Evolutionary conservation across 768 basidiomycete species (phyloP).

Genomic region (Strobilomyces echinocephalus): DNA sequence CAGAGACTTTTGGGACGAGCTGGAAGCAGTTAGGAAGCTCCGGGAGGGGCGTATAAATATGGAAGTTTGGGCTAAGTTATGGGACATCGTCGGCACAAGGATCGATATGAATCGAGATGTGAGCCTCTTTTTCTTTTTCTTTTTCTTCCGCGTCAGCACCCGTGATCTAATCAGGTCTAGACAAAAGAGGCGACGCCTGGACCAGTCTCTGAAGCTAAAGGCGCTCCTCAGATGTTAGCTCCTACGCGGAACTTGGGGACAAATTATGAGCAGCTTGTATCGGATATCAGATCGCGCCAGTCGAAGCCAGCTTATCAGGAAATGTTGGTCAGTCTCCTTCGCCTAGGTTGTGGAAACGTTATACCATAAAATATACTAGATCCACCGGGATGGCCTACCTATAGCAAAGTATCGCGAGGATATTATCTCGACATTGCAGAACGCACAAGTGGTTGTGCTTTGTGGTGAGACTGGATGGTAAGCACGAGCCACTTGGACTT

Average conservation of each 20-base stretch:
- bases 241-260: slow-evolving; percentile 11
- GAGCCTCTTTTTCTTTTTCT: slow-evolving; percentile 10
- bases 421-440: slow-evolving; percentile 66
- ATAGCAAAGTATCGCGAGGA: slow-evolving; percentile 78
- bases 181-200: slow-evolving; percentile 17
- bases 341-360: background rate
- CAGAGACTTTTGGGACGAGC: slow-evolving; percentile 89
- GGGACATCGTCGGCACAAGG: slow-evolving; percentile 60
- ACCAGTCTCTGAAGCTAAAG: slow-evolving; percentile 15
- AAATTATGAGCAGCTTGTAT: slow-evolving; percentile 48
- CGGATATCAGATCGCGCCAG: slow-evolving; percentile 58
- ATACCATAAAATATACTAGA: slow-evolving; percentile 36
- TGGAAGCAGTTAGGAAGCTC: slow-evolving; percentile 60
- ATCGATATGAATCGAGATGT: slow-evolving; percentile 42
- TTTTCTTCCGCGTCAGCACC: background rate
- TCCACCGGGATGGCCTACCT: slow-evolving; percentile 72
- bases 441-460: slow-evolving; percentile 80
- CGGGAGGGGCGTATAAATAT: slow-evolving; percentile 64
- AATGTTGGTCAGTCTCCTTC: slow-evolving; percentile 67
- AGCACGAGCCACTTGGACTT: slow-evolving; percentile 36
- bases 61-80: slow-evolving; percentile 64
- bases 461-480: slow-evolving; percentile 80
- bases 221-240: slow-evolving; percentile 3
- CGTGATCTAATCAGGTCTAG: slow-evolving; percentile 13
- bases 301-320: slow-evolving; percentile 67